A percentile compares a stretch with the other conserved stretches of the same genome.
phyloP scores from a whole-genome alignment of 2,329 filamentous ascomycete genomes.

The Apiospora aurea region DNA sequence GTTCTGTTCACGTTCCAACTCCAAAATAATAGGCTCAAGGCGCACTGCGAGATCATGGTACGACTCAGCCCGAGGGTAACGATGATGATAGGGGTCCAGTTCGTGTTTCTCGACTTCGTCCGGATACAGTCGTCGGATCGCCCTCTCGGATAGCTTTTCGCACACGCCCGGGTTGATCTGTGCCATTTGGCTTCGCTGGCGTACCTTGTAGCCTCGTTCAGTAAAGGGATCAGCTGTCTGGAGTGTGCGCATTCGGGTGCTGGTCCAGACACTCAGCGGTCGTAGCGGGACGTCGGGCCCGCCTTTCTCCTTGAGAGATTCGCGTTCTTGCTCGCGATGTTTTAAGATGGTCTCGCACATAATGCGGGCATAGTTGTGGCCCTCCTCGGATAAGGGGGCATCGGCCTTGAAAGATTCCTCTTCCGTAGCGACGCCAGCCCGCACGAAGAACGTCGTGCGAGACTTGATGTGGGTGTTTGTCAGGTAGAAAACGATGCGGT shows the following conservation, averaged over 20 bases:
- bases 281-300: slow-evolving; percentile 74
- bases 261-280: slow-evolving; percentile 92
- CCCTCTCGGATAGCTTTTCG: slow-evolving; percentile 87
- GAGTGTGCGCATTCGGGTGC: slow-evolving; percentile 86
- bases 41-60: slow-evolving; percentile 99
- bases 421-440: slow-evolving; percentile 84
- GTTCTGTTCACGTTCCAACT: slow-evolving; percentile 95
- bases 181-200: slow-evolving; percentile 94
- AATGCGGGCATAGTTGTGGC: slow-evolving; percentile 79
- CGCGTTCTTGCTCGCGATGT: slow-evolving; percentile 83
- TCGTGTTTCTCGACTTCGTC: slow-evolving; percentile 95
- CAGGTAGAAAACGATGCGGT: slow-evolving; percentile 97
- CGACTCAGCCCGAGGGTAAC: slow-evolving; percentile 95
- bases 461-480: slow-evolving; percentile 98
- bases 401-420: slow-evolving; percentile 94
- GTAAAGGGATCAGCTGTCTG: slow-evolving; percentile 88
- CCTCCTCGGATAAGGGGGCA: slow-evolving; percentile 81
- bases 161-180: slow-evolving; percentile 97
- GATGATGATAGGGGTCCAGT: slow-evolving; percentile 93
- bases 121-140: slow-evolving; percentile 82
- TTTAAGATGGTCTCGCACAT: slow-evolving; percentile 85
- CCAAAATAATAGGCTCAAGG: slow-evolving; percentile 95
- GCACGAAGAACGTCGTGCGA: slow-evolving; percentile 89
- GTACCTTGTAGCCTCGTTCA: slow-evolving; percentile 81
- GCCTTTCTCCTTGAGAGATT: slow-evolving; percentile 71